Evolutionary conservation across 495 filamentous ascomycete genomes (phyloP).

Genomic region (Penicillium tannophilum): DNA sequence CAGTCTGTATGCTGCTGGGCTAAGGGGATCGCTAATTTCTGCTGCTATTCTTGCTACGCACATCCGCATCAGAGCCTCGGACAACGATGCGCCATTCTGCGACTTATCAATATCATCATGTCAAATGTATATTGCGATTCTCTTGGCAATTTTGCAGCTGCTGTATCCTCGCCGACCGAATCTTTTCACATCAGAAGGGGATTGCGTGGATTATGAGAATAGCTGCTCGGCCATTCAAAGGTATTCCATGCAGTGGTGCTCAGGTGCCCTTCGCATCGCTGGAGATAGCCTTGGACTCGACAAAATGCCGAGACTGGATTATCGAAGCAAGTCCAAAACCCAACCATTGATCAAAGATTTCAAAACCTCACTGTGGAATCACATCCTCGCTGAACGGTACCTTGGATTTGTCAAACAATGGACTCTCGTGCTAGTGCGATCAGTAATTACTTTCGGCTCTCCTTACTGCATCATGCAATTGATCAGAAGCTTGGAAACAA

Average conservation of each 20-base stretch:
- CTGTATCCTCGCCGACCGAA: constrained; percentile 4
- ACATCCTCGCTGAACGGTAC: not conserved
- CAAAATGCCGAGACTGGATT: not conserved
- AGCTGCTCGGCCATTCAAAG: not conserved
- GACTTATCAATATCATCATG: not conserved
- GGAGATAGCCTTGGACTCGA: not conserved
- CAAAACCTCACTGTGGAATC: not conserved
- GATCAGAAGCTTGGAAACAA: not conserved
- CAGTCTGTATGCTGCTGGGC: not conserved
- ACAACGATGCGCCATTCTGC: not conserved
- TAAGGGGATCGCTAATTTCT: not conserved
- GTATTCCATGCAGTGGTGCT: constrained; percentile 3
- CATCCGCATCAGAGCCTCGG: not conserved
- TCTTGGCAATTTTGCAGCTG: not conserved
- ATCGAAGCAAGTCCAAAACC: not conserved
- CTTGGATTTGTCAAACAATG: constrained; percentile 1
- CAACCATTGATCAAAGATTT: not conserved
- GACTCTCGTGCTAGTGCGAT: not conserved
- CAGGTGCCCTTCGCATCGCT: not conserved
- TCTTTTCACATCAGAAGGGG: not conserved
- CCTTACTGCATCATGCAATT: constrained; percentile 2
- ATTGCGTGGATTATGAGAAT: not conserved
- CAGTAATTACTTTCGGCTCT: constrained; percentile 1
- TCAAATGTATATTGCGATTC: not conserved
- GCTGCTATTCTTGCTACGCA: not conserved